phyloP scores from a whole-genome alignment of 441 rosid species.

The Caryocar brasiliense region DNA sequence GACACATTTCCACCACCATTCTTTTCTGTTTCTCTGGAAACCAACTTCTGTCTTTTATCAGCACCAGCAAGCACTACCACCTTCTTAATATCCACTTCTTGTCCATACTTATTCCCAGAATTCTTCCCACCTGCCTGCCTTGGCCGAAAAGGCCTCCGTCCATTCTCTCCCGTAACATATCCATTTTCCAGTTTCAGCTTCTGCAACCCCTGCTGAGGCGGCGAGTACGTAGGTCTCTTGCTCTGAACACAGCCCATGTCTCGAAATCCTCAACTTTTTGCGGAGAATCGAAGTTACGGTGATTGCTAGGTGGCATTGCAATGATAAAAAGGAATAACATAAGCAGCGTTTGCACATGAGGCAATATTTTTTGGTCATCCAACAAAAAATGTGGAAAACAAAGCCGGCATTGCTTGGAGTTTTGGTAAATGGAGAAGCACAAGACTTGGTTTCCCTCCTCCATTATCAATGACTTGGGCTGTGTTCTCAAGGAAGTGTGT shows the following conservation, averaged over 20 bases:
- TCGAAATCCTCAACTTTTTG: conserved; percentile 1
- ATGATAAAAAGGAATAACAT: not conserved
- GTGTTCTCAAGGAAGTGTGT: conserved; percentile 15
- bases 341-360: not conserved
- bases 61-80: not conserved
- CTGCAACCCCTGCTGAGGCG: conserved; percentile 11
- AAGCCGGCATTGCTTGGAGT: conserved; percentile 26
- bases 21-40: conserved; percentile 3
- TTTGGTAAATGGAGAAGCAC: conserved; percentile 2
- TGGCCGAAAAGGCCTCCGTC: conserved; percentile 6
- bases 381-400: not conserved
- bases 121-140: not conserved
- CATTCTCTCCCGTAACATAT: conserved; percentile 15
- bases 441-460: conserved; percentile 4
- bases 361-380: not conserved
- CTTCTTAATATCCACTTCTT: not conserved
- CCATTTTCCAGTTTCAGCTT: conserved; percentile 20
- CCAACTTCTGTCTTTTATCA: conserved; percentile 1
- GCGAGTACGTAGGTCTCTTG: conserved; percentile 13
- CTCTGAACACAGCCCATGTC: conserved; percentile 38
- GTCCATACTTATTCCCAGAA: conserved; percentile 7
- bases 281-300: conserved; percentile 8
- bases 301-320: conserved; percentile 18
- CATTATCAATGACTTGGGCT: conserved; percentile 27
- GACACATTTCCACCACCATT: conserved; percentile 11